These are phyloP conservation scores for Sordariomycetes sp. DNA, from an alignment of 2,329 filamentous ascomycete genomes.

Conservation along the genomic window DNA sequence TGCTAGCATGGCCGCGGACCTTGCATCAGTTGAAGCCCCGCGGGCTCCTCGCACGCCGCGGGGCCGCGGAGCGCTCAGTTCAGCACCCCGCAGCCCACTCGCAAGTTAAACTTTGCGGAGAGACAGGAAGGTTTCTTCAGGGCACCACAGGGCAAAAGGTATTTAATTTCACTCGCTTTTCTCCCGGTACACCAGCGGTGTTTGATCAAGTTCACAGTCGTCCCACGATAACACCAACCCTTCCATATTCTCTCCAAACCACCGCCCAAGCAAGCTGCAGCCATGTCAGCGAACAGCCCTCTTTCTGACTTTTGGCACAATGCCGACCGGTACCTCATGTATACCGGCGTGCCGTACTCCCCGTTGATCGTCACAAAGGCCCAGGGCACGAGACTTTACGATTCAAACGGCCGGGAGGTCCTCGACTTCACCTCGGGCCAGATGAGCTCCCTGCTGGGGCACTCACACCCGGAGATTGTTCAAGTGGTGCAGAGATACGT, in stretches of 20 bases:
- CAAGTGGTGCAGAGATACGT: slow-evolving; percentile 34
- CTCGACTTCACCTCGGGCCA: slow-evolving; percentile 51
- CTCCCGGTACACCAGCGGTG: too few species aligned
- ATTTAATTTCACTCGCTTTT: too few species aligned
- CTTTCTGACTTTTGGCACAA: neutral
- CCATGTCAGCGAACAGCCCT: neutral
- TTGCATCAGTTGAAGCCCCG: too few species aligned
- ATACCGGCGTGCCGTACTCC: slow-evolving; percentile 27
- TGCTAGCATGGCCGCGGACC: too few species aligned
- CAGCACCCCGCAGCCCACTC: too few species aligned
- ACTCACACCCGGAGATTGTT: slow-evolving; percentile 47
- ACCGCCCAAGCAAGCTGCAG: neutral
- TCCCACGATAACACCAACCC: neutral
- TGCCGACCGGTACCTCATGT: slow-evolving; percentile 27
- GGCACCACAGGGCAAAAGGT: too few species aligned
- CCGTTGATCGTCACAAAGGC: slow-evolving; percentile 30
- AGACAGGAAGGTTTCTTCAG: too few species aligned
- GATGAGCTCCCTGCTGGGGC: slow-evolving; percentile 46
- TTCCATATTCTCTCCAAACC: neutral
- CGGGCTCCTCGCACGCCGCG: too few species aligned
- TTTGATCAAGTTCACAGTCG: too few species aligned
- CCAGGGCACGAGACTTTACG: slow-evolving; percentile 33
- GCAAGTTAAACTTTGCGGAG: too few species aligned
- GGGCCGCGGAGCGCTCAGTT: too few species aligned
- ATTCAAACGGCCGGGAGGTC: slow-evolving; percentile 28